Conservation (phyloP, 1,284 basidiomycete genomes). For the Sanghuangporus baumii region DNA sequence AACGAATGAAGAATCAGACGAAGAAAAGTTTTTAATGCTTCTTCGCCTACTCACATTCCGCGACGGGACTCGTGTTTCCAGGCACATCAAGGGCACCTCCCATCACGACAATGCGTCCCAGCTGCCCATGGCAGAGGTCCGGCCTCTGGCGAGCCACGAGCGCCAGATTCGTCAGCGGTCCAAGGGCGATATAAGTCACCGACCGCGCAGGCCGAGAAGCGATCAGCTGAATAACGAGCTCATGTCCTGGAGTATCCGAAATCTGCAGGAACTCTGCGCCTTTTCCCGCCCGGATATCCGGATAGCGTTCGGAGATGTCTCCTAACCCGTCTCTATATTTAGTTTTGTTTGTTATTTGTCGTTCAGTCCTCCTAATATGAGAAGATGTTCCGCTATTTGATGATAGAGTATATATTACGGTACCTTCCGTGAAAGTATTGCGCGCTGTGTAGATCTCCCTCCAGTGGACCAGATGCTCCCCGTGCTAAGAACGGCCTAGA, state of each 20-base stretch:
- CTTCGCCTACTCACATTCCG: conserved; percentile 57
- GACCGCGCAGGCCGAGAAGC: conserved; percentile 50
- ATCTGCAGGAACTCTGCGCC: conserved; percentile 37
- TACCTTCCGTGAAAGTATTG: conserved; percentile 83
- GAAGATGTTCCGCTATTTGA: not conserved
- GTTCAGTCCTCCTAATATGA: not conserved
- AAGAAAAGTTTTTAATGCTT: not conserved
- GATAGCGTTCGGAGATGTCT: conserved; percentile 66
- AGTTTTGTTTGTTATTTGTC: not conserved
- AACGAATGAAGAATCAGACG: not conserved
- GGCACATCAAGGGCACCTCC: conserved; percentile 95
- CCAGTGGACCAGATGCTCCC: conserved; percentile 70
- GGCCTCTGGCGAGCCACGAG: conserved; percentile 57
- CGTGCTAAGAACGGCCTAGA: conserved; percentile 59
- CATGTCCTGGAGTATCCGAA: conserved; percentile 45
- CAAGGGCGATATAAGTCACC: conserved; percentile 82
- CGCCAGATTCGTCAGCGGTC: conserved; percentile 87
- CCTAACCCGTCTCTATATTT: conserved; percentile 76
- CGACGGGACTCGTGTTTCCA: conserved; percentile 80
- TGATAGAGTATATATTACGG: conserved; percentile 10
- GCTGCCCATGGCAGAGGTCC: conserved; percentile 47
- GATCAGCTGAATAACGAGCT: conserved; percentile 69
- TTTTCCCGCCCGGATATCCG: conserved; percentile 54
- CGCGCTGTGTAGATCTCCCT: conserved; percentile 74
- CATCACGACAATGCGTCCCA: conserved; percentile 83